Conservation (phyloP, 257 asterid genomes). For the Perilla frutescens region DNA sequence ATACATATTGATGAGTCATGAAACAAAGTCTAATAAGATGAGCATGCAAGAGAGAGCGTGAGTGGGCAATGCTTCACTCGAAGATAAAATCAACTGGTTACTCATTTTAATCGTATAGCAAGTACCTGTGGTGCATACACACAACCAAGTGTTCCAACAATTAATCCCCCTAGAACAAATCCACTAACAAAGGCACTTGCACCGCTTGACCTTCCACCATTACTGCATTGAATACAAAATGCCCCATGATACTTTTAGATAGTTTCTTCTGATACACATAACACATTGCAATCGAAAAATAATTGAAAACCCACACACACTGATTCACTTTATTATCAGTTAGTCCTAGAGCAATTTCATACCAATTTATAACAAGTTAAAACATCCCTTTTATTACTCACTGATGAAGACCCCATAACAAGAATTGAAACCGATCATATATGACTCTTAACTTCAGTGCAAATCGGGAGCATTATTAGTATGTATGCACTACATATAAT, state of each 20-base stretch:
- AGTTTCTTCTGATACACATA: constrained; percentile 21
- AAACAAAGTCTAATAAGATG: constrained; percentile 8
- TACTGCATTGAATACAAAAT: constrained; percentile 49
- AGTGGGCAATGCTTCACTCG: background rate
- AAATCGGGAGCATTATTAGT: background rate
- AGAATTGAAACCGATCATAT: background rate
- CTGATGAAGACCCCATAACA: too few relatives aligned
- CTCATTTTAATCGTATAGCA: constrained; percentile 27
- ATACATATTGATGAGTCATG: background rate
- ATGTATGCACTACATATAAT: background rate
- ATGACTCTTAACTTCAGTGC: background rate
- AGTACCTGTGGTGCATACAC: constrained; percentile 87
- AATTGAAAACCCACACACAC: background rate
- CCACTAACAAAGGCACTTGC: constrained; percentile 71
- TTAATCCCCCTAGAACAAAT: constrained; percentile 79
- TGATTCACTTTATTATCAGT: background rate
- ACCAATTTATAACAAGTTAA: too few relatives aligned
- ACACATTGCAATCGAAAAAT: background rate
- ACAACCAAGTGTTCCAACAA: constrained; percentile 78
- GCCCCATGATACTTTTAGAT: constrained; percentile 17
- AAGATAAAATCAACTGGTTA: background rate
- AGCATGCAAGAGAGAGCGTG: background rate
- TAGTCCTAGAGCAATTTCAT: too few relatives aligned
- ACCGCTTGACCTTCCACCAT: constrained; percentile 54
- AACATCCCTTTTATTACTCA: too few relatives aligned